These are phyloP conservation scores for Pichiaceae sp. DNA, from an alignment of 1,139 yeast species.

Conservation along the genomic window DNA sequence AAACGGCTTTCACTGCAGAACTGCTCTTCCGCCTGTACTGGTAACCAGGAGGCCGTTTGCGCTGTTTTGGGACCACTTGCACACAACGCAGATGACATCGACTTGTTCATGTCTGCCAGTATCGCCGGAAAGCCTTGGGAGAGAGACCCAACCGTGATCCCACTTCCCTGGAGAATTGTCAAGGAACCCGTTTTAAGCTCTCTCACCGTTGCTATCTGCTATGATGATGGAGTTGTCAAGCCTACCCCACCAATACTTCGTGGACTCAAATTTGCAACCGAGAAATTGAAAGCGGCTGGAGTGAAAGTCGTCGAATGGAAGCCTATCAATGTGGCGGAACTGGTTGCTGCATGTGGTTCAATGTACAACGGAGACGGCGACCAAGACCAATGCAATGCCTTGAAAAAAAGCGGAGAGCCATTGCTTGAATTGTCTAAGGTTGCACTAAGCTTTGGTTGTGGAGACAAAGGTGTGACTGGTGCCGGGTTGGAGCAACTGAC, in stretches of 20 bases:
- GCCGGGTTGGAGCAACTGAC: slow-evolving; percentile 36
- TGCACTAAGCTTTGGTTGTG: slow-evolving; percentile 47
- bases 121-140: slow-evolving; percentile 61
- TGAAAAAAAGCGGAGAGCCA: slow-evolving; percentile 56
- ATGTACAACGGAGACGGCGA: slow-evolving; percentile 54
- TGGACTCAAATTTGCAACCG: slow-evolving; percentile 39
- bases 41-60: slow-evolving; percentile 15
- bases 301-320: slow-evolving; percentile 54
- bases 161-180: slow-evolving; percentile 55
- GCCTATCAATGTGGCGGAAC: slow-evolving; percentile 37
- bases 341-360: slow-evolving; percentile 37
- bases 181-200: slow-evolving; percentile 32
- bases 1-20: slow-evolving; percentile 37
- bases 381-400: slow-evolving; percentile 33
- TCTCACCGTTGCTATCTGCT: slow-evolving; percentile 33
- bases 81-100: slow-evolving; percentile 39
- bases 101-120: slow-evolving; percentile 41
- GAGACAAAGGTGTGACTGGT: slow-evolving; percentile 33
- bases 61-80: slow-evolving; percentile 20
- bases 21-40: slow-evolving; percentile 31
- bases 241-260: slow-evolving; percentile 60
- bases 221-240: slow-evolving; percentile 36
- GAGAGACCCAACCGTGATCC: slow-evolving; percentile 45
- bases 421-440: slow-evolving; percentile 43
- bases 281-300: slow-evolving; percentile 42